Conservation (phyloP, 257 asterid genomes). For the Anisodus acutangulus region DNA sequence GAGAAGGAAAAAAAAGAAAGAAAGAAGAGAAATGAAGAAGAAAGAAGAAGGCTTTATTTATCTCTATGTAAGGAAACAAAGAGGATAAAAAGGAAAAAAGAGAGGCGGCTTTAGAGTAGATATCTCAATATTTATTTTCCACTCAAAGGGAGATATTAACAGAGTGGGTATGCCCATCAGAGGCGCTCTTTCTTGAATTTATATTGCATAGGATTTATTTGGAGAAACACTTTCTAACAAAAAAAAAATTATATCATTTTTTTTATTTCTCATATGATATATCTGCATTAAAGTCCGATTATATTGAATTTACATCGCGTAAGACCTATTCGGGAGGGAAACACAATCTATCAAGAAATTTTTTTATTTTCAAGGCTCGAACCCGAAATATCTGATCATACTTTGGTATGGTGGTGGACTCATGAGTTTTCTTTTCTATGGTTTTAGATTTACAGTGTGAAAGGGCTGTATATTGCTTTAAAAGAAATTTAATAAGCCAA, state of each 20-base stretch:
- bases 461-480: slow-evolving; percentile 28
- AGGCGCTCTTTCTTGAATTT: too few species aligned
- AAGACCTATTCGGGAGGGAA: too few species aligned
- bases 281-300: too few species aligned
- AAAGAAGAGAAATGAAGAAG: not conserved
- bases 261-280: too few species aligned
- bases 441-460: slow-evolving; percentile 42
- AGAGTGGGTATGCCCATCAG: slow-evolving; percentile 59
- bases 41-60: slow-evolving; percentile 34
- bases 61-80: slow-evolving; percentile 29
- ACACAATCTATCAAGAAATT: too few species aligned
- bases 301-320: too few species aligned
- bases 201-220: too few species aligned
- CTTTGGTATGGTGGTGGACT: too few species aligned
- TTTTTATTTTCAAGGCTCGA: too few species aligned
- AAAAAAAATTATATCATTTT: too few species aligned
- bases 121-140: slow-evolving; percentile 40
- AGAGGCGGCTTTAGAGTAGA: slow-evolving; percentile 43
- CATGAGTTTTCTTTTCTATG: slow-evolving; percentile 25
- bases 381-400: too few species aligned
- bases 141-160: slow-evolving; percentile 43
- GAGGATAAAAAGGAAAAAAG: slow-evolving; percentile 3
- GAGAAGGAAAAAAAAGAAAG: not conserved
- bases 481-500: not conserved
- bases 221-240: too few species aligned